Conservation (phyloP, 2,329 filamentous ascomycete species). For the Aspergillus sp. region DNA sequence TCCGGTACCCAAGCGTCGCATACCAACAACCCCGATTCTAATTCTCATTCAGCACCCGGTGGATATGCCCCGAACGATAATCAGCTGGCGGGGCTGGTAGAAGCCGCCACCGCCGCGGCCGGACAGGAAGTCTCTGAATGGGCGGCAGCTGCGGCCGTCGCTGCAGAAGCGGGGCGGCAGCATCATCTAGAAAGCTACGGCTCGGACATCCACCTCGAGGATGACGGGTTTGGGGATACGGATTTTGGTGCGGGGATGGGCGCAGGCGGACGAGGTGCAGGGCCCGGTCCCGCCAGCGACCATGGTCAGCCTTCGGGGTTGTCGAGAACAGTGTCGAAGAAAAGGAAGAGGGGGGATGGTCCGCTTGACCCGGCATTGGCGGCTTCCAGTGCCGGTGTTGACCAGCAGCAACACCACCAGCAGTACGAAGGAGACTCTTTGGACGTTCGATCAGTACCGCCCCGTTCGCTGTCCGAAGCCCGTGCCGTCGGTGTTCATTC, state of each 20-base stretch:
- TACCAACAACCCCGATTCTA: conserved; percentile 22
- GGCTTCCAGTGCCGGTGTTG: conserved; percentile 13
- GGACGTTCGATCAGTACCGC: conserved; percentile 28
- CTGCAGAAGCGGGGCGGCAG: conserved; percentile 32
- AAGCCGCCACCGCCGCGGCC: conserved; percentile 38
- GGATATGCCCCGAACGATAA: conserved; percentile 31
- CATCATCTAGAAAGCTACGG: conserved; percentile 33
- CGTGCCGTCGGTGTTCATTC: conserved; percentile 44
- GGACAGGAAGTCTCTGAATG: conserved; percentile 30
- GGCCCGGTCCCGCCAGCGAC: conserved; percentile 15
- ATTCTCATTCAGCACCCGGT: conserved; percentile 15
- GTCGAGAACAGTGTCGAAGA: conserved; percentile 28
- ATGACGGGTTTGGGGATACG: conserved; percentile 30
- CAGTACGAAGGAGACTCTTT: conserved; percentile 22
- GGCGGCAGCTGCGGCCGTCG: conserved; percentile 39
- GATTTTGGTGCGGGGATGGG: conserved; percentile 21
- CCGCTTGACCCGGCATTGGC: conserved; percentile 28
- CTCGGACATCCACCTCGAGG: conserved; percentile 30
- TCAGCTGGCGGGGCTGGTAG: conserved; percentile 37
- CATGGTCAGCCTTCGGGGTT: conserved; percentile 21
- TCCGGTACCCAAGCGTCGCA: conserved; percentile 15
- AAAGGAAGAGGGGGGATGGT: conserved; percentile 33
- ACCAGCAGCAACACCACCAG: conserved; percentile 17
- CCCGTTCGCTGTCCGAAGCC: conserved; percentile 34
- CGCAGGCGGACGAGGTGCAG: conserved; percentile 18